These are phyloP conservation scores for Eruca vesicaria DNA, from an alignment of 441 rosid genomes.

Conservation along the genomic window DNA sequence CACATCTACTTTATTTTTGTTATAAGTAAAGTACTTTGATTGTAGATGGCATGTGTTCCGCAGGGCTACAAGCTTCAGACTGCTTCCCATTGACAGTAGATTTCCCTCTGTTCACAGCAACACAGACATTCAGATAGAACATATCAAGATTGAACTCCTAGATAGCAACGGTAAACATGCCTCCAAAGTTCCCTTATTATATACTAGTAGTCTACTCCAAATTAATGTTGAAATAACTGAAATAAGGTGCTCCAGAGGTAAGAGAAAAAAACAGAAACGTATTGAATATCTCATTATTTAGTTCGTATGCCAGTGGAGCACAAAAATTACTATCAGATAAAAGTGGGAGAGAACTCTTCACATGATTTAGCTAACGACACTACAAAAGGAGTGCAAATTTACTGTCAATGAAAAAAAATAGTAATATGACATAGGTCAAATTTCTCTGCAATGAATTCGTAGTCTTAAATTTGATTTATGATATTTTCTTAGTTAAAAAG, in stretches of 20 bases:
- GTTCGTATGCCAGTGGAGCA: background rate
- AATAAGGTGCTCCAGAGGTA: background rate
- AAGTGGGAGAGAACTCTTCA: background rate
- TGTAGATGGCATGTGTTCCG: conserved; percentile 73
- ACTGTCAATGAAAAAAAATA: background rate
- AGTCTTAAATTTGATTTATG: background rate
- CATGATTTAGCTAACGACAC: background rate
- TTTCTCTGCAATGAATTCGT: background rate
- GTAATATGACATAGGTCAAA: background rate
- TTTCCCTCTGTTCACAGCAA: conserved; percentile 46
- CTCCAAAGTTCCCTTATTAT: too few relatives aligned
- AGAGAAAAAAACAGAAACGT: background rate
- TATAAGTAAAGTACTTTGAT: too few relatives aligned
- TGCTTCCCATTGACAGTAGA: conserved; percentile 48
- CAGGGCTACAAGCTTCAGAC: conserved; percentile 57
- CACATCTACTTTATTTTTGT: too few relatives aligned
- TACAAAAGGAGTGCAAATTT: background rate
- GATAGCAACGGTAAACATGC: background rate
- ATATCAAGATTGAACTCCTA: background rate
- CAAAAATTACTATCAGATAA: background rate
- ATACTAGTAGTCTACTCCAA: background rate
- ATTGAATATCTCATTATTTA: background rate
- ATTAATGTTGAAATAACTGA: background rate
- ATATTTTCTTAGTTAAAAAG: background rate
- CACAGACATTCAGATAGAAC: background rate